Base-by-base conservation (phyloP, 495 filamentous ascomycete genomes). In the Hyaloscypha bicolor region DNA sequence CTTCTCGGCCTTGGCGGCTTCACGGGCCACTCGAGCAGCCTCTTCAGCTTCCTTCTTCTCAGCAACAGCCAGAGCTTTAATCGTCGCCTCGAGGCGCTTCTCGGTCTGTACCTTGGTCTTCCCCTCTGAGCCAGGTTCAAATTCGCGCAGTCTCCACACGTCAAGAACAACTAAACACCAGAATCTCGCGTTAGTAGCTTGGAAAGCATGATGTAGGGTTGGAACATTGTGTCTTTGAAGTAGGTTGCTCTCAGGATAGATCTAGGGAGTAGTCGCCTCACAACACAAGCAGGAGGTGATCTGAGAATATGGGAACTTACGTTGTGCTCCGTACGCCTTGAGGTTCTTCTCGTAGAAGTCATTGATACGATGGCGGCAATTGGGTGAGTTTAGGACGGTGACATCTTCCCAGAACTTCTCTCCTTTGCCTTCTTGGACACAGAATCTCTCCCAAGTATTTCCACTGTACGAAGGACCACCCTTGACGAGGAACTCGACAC, bases 401-500 rank as follows among this genome's bases (percentile, higher is more conserved):
- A 64, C 48, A 51, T 68, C 55, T 31, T 63, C 60, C 66, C 66
- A 68, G 14, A 29, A 29, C 21, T 48, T 14, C 16, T 48, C 3
- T 58, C 58, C 29, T 19, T n/a, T 30, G 39, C 9, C 19, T 22
- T 29, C 1, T 12, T 14, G 57, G 22, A 30, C 37, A 25, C 9
- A 4, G 33, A 9, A 35, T 29, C n/a, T 21, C 6, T 30, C 25
- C 31, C 31, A 22, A 61, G 4, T 42, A 4, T 51, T 35, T 9
- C 56, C 16, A 19, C 9, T 6, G 6, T 9, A 9, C 6, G 56
- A n/a, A 4, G 22, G 19, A 48, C 31, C 56, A n/a, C 29, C 37
- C 37, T 52, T 59, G 35, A 63, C 48, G 14, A 16, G 55, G 51
- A 69, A 65, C 32, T 69, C 60, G 31, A 69, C 55, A 42, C 51